These are phyloP conservation scores for Colletotrichum sojae DNA, from an alignment of 2,329 filamentous ascomycete species.

Conservation along the genomic window DNA sequence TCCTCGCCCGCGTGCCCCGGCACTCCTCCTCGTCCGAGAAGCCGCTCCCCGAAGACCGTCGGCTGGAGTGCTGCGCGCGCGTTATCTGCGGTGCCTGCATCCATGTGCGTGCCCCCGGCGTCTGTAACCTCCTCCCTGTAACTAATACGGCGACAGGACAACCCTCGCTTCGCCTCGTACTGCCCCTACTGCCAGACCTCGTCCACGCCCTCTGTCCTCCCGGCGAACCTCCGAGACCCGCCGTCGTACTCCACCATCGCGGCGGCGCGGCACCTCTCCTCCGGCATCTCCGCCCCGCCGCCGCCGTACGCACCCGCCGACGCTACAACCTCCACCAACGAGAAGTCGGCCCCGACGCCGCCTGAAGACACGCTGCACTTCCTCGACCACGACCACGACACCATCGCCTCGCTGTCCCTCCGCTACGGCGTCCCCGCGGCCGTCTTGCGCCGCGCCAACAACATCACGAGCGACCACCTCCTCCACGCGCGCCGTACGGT, in stretches of 20 bases:
- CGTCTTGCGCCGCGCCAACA: slow-evolving; percentile 76
- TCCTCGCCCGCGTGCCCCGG: slow-evolving; percentile 69
- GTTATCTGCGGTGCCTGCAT: slow-evolving; percentile 81
- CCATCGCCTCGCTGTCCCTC: slow-evolving; percentile 76
- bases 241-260: slow-evolving; percentile 70
- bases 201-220: slow-evolving; percentile 66
- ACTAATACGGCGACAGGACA: slow-evolving; percentile 60
- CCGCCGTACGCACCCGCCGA: slow-evolving; percentile 53
- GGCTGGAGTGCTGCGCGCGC: slow-evolving; percentile 77
- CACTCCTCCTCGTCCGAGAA: slow-evolving; percentile 72
- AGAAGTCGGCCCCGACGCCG: slow-evolving; percentile 48
- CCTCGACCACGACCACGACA: slow-evolving; percentile 78
- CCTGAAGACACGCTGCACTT: slow-evolving; percentile 82
- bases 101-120: slow-evolving; percentile 59
- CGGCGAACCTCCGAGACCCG: slow-evolving; percentile 77
- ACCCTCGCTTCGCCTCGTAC: slow-evolving; percentile 76
- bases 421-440: slow-evolving; percentile 78
- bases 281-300: slow-evolving; percentile 51
- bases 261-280: slow-evolving; percentile 34
- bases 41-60: slow-evolving; percentile 70
- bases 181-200: slow-evolving; percentile 86
- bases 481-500: slow-evolving; percentile 78
- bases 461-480: slow-evolving; percentile 79
- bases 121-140: background rate
- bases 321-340: slow-evolving; percentile 40